Evolutionary conservation across 139 green algal species (phyloP).

Genomic region (Spirogloea muscicola): DNA sequence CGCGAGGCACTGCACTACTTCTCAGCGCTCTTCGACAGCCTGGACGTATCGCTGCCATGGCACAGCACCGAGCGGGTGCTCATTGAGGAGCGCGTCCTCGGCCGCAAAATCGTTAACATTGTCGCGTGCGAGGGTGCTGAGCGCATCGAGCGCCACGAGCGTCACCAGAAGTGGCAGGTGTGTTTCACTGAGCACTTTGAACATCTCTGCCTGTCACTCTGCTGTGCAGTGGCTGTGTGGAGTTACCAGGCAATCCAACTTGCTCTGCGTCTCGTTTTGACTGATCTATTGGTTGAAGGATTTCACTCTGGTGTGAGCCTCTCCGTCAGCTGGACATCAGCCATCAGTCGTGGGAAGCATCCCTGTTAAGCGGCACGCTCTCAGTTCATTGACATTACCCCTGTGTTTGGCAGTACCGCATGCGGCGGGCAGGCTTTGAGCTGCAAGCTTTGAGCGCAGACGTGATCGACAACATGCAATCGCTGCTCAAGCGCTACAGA

Average conservation of each 20-base stretch:
- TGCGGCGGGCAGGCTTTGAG: constrained; percentile 9
- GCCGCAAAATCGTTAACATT: constrained; percentile 27
- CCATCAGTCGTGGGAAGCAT: too few species aligned
- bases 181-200: too few species aligned
- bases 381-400: too few species aligned
- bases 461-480: constrained; percentile 15
- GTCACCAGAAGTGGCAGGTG: background rate
- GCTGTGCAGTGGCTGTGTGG: too few species aligned
- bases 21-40: constrained; percentile 7
- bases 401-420: constrained; percentile 19
- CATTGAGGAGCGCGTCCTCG: constrained; percentile 22
- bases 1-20: constrained; percentile 25
- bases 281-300: too few species aligned
- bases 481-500: constrained; percentile 16
- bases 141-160: constrained; percentile 22
- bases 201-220: too few species aligned
- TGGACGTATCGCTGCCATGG: constrained; percentile 15
- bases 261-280: too few species aligned
- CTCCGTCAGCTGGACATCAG: too few species aligned
- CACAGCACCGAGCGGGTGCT: constrained; percentile 12
- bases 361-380: too few species aligned
- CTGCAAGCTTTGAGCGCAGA: constrained; percentile 1
- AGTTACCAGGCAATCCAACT: too few species aligned
- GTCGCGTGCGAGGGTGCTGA: constrained; percentile 22
- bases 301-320: too few species aligned